phyloP scores from a whole-genome alignment of 225 moss, liverwort and hornwort species.

The Pleurozium schreberi region DNA sequence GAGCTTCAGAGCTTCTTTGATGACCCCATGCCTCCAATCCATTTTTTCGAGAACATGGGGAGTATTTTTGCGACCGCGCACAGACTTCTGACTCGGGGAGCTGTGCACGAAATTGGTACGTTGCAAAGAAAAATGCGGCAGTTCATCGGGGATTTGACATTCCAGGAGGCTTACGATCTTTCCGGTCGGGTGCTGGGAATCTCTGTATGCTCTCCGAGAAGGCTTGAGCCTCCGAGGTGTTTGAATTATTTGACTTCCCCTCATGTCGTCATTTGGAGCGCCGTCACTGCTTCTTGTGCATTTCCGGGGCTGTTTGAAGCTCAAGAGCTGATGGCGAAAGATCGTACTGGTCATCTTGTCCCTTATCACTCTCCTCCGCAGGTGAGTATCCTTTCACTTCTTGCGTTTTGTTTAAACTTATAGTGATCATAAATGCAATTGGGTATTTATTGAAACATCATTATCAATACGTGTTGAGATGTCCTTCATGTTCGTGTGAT shows the following conservation, averaged over 20 bases:
- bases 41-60: constrained; percentile 96
- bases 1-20: constrained; percentile 93
- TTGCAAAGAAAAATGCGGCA: constrained; percentile 94
- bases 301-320: constrained; percentile 97
- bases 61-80: constrained; percentile 96
- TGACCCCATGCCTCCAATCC: constrained; percentile 81
- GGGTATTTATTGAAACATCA: neutral
- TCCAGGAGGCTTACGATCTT: constrained; percentile 97
- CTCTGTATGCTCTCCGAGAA: constrained; percentile 86
- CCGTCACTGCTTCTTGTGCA: constrained; percentile 97
- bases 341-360: constrained; percentile 83
- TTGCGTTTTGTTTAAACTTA: neutral
- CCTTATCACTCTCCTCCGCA: constrained; percentile 83
- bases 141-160: constrained; percentile 91
- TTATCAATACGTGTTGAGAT: neutral
- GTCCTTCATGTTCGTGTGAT: neutral
- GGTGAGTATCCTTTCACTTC: constrained; percentile 12
- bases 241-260: constrained; percentile 98
- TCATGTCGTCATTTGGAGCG: constrained; percentile 99
- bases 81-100: constrained; percentile 82
- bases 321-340: constrained; percentile 98
- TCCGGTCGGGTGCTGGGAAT: constrained; percentile 95
- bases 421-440: neutral
- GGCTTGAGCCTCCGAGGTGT: constrained; percentile 85
- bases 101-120: constrained; percentile 78